Base-by-base conservation (phyloP, 2,329 filamentous ascomycete genomes). In the Sporothrix inflata region DNA sequence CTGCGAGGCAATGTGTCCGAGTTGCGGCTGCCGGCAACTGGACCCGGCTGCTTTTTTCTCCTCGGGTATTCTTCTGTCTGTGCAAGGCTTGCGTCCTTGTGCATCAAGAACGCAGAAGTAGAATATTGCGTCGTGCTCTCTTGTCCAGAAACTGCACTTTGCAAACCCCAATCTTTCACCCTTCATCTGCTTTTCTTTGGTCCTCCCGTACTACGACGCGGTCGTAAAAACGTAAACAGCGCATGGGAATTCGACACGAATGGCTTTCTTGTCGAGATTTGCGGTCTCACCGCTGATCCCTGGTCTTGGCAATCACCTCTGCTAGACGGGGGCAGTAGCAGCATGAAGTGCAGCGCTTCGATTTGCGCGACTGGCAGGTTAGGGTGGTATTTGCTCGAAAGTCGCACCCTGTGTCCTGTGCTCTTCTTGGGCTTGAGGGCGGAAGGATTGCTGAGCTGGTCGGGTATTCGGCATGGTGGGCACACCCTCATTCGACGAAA, bases 401-500 rank as follows among this genome's bases (percentile, higher is more conserved):
- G 49, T 47, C 8, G 19, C 55, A 21, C 30, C 19, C 30, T 57
- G 55, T 38, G 30, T 27, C 9, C 55, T 60, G 55, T n/a, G 7
- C 27, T 65, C 42, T 21, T 34, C n/a, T 51, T 24, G 38, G 57
- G 27, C 38, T 45, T 11, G 21, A 65, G 14, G 14, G 16, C 14
- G 42, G 65, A 9, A 53, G 65, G 27, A 42, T 38, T 40, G 16
- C 19, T 34, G 19, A 27, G 8, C 14, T 38, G 30, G 65, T 42
- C 65, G 65, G 65, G 65, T 55, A 14, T 42, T 68, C 65, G 65
- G 65, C 65, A 68, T 51, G 19, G n/a, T n/a, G n/a, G n/a, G n/a
- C n/a, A n/a, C n/a, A n/a, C n/a, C n/a, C n/a, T n/a, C n/a, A n/a
- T n/a, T n/a, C n/a, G n/a, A n/a, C n/a, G n/a, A n/a, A n/a, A n/a